phyloP scores from a whole-genome alignment of 306 rosid genomes.

The Fragaria ananassa region DNA sequence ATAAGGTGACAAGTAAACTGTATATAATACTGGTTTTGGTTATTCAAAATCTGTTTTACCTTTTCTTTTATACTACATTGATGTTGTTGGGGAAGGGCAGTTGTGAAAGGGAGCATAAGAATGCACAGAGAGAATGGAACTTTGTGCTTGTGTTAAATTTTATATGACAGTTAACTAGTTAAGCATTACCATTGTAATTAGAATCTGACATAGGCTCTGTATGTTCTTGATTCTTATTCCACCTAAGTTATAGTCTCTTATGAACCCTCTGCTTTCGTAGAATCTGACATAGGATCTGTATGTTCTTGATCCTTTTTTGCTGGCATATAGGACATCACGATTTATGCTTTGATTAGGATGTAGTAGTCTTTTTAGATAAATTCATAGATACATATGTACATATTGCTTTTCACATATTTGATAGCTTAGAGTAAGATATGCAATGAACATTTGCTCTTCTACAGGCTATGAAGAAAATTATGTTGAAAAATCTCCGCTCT shows the following conservation, averaged over 20 bases:
- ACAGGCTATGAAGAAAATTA: constrained; percentile 43
- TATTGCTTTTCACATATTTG: background rate
- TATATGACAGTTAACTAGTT: background rate
- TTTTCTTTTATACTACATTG: too few species aligned
- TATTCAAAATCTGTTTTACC: background rate
- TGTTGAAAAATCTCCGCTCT: constrained; percentile 32
- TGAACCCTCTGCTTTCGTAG: background rate
- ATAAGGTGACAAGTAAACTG: background rate
- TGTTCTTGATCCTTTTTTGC: background rate
- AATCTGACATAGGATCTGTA: too few species aligned
- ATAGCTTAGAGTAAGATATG: background rate
- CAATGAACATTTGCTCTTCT: constrained; percentile 14
- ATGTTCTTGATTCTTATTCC: background rate
- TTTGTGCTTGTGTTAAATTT: constrained; percentile 1
- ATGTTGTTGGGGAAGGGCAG: background rate
- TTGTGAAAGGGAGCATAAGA: background rate
- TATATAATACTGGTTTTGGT: background rate
- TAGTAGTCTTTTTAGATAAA: background rate
- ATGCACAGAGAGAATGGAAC: background rate
- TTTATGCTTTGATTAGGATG: background rate
- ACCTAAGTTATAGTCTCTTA: background rate
- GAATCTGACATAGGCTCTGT: background rate
- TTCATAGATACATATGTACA: background rate
- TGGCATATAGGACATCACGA: background rate
- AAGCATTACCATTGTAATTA: background rate